These are phyloP conservation scores for Phaffia australis DNA, from an alignment of 768 basidiomycete species.

Conservation along the genomic window DNA sequence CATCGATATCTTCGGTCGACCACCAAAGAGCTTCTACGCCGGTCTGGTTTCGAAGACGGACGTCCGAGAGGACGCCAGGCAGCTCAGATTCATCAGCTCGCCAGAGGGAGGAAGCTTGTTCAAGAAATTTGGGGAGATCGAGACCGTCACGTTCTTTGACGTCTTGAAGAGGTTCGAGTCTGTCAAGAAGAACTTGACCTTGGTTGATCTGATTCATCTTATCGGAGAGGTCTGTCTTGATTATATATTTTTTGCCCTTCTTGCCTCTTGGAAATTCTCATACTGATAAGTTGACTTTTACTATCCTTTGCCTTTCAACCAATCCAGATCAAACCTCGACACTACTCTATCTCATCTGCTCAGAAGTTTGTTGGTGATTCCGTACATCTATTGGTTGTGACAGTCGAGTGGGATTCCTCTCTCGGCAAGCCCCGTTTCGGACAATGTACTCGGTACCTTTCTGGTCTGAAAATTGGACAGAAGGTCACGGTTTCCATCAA, in stretches of 20 bases:
- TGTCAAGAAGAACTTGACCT: slow-evolving; percentile 59
- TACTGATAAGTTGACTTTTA: neutral
- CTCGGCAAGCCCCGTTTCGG: slow-evolving; percentile 63
- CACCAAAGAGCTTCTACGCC: slow-evolving; percentile 89
- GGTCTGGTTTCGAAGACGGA: slow-evolving; percentile 70
- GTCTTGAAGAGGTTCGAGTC: slow-evolving; percentile 63
- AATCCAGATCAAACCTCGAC: slow-evolving; percentile 70
- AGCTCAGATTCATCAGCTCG: slow-evolving; percentile 82
- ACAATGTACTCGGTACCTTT: slow-evolving; percentile 92
- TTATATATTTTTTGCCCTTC: neutral
- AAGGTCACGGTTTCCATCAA: slow-evolving; percentile 96
- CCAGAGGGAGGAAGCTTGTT: slow-evolving; percentile 83
- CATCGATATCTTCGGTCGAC: slow-evolving; percentile 88
- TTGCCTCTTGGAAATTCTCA: neutral
- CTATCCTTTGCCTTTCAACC: neutral
- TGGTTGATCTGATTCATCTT: slow-evolving; percentile 69
- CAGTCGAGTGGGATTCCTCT: slow-evolving; percentile 67
- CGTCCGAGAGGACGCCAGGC: slow-evolving; percentile 56
- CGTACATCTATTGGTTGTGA: slow-evolving; percentile 89
- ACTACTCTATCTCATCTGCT: slow-evolving; percentile 94
- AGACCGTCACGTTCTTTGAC: slow-evolving; percentile 88
- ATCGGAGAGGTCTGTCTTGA: slow-evolving; percentile 51
- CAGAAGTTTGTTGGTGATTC: slow-evolving; percentile 90
- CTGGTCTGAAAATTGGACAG: slow-evolving; percentile 67
- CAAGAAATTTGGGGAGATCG: slow-evolving; percentile 90